phyloP scores from a whole-genome alignment of 1,284 basidiomycete species.

The Boletellus deceptivus region DNA sequence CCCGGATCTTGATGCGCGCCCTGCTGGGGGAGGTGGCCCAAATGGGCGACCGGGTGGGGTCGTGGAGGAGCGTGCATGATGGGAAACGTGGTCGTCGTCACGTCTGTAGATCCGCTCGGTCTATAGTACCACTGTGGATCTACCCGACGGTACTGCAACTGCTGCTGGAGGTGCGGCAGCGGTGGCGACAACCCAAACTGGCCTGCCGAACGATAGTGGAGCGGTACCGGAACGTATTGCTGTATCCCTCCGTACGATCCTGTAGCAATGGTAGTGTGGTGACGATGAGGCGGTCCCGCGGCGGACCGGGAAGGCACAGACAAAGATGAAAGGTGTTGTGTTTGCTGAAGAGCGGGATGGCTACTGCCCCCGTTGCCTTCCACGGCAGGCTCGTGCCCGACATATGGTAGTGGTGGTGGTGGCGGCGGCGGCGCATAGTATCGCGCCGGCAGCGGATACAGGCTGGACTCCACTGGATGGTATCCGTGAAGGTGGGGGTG shows the following conservation, averaged over 20 bases:
- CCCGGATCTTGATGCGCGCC: constrained; percentile 15
- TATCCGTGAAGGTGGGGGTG: constrained; percentile 26
- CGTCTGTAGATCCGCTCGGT: constrained; percentile 28
- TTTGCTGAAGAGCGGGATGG: constrained; percentile 22
- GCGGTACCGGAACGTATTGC: constrained; percentile 40
- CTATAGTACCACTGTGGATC: constrained; percentile 50
- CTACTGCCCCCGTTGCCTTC: constrained; percentile 5
- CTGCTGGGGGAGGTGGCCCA: neutral
- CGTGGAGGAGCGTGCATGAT: neutral
- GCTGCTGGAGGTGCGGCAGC: too few relatives aligned
- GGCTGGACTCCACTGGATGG: constrained; percentile 30
- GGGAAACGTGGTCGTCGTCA: constrained; percentile 38
- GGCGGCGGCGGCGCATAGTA: constrained; percentile 37
- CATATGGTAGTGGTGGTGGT: constrained; percentile 32
- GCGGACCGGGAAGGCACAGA: constrained; percentile 2
- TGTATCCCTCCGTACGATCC: constrained; percentile 33
- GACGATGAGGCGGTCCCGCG: constrained; percentile 18
- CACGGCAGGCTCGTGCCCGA: constrained; percentile 23
- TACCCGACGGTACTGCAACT: constrained; percentile 37
- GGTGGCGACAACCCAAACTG: constrained; percentile 38
- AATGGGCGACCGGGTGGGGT: neutral
- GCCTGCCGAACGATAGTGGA: constrained; percentile 35
- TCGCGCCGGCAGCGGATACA: constrained; percentile 32
- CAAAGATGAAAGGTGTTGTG: constrained; percentile 22
- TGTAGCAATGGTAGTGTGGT: neutral